phyloP scores from a whole-genome alignment of 129 eudicot species.

The Erigeron canadensis region DNA sequence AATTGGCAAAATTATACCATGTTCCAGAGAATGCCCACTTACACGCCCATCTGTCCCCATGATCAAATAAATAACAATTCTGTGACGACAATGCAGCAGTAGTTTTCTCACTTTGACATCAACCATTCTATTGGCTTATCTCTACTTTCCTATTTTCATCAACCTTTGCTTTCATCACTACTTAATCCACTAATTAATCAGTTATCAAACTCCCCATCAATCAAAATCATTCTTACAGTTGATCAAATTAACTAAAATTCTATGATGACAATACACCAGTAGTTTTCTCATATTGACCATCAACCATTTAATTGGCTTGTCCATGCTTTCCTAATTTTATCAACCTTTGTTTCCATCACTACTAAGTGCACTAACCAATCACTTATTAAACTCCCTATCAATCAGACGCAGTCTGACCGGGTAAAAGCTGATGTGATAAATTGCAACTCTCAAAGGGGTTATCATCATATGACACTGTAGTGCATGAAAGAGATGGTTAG shows the following conservation, averaged over 20 bases:
- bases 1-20: too few species aligned
- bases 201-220: background rate
- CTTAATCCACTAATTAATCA: background rate
- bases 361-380: background rate
- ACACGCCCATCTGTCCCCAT: background rate
- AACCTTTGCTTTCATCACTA: background rate
- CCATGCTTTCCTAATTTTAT: background rate
- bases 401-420: background rate
- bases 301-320: background rate
- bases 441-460: background rate
- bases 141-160: background rate
- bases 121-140: background rate
- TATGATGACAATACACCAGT: background rate
- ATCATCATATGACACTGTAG: background rate
- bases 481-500: background rate
- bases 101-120: background rate
- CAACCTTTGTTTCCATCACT: background rate
- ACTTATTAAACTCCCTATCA: background rate
- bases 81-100: background rate
- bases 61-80: background rate
- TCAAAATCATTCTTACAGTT: background rate
- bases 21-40: too few species aligned
- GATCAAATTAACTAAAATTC: background rate
- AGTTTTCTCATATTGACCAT: background rate
- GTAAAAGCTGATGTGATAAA: background rate